Conservation (phyloP, 371 early-diverging fungal genomes). For the Circinella minor region DNA sequence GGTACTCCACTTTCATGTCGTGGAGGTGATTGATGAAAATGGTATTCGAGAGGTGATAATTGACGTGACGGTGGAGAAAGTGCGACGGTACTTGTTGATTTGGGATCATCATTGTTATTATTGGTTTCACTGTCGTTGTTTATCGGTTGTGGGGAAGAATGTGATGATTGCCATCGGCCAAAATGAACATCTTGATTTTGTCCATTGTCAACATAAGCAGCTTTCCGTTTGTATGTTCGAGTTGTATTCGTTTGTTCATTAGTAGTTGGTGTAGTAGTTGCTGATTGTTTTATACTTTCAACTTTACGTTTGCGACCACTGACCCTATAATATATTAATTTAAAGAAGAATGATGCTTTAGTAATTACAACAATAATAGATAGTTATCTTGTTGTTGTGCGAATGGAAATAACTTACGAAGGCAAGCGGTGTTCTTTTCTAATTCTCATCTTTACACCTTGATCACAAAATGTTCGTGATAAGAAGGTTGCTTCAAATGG, state of each 20-base stretch:
- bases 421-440: slow-evolving; percentile 43
- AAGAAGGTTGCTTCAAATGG: slow-evolving; percentile 69
- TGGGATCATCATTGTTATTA: too few species aligned
- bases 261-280: slow-evolving; percentile 1
- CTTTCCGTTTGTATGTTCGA: slow-evolving; percentile 8
- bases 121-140: neutral
- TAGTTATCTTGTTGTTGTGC: too few species aligned
- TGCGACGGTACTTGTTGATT: neutral
- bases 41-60: neutral
- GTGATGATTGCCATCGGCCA: slow-evolving; percentile 17
- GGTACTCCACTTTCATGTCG: too few species aligned
- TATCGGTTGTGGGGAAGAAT: neutral
- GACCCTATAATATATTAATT: slow-evolving; percentile 4
- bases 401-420: slow-evolving; percentile 24
- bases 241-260: neutral
- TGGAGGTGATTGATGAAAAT: neutral
- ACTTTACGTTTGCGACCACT: slow-evolving; percentile 22
- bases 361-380: neutral
- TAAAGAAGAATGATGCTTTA: neutral
- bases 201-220: slow-evolving; percentile 13
- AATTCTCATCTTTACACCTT: slow-evolving; percentile 54
- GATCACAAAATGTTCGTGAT: slow-evolving; percentile 52
- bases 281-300: neutral
- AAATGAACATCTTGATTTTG: slow-evolving; percentile 26
- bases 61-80: neutral